A percentile compares a stretch with the other conserved stretches of the same genome.
These are phyloP conservation scores for Leishmania lainsoni DNA, from an alignment of 208 protist species.

Conservation along the genomic window DNA sequence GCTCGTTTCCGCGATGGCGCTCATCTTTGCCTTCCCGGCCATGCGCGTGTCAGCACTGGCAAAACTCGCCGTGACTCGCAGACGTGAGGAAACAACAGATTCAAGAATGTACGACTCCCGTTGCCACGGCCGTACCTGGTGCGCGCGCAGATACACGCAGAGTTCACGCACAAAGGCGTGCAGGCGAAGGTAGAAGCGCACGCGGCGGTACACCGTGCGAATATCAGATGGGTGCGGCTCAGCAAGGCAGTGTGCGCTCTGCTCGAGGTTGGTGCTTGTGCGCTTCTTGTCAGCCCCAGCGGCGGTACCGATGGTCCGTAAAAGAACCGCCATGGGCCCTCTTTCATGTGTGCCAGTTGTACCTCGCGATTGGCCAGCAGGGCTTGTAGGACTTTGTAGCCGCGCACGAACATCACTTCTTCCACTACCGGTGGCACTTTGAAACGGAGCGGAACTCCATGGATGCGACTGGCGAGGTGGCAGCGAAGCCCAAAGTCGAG, in stretches of 20 bases:
- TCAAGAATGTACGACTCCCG: conserved; percentile 8
- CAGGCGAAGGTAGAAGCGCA: conserved; percentile 23
- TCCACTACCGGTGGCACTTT: conserved; percentile 16
- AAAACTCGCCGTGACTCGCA: not conserved
- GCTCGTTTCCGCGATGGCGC: not conserved
- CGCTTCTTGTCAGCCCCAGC: not conserved
- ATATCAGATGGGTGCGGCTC: not conserved
- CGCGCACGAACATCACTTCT: conserved; percentile 11
- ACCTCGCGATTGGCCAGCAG: not conserved
- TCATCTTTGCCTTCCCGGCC: not conserved
- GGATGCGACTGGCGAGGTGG: conserved; percentile 2
- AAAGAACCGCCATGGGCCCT: not conserved
- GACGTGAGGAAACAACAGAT: conserved; percentile 12
- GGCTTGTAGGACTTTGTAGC: conserved; percentile 14
- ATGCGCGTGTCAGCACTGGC: not conserved
- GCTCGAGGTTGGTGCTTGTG: not conserved
- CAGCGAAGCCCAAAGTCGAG: not conserved
- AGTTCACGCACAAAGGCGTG: conserved; percentile 16
- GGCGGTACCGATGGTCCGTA: not conserved
- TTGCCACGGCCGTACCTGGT: not conserved
- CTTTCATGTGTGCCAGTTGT: not conserved
- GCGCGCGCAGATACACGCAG: not conserved
- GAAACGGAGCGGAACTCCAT: conserved; percentile 19
- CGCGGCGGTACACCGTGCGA: conserved; percentile 1
- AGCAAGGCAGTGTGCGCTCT: not conserved